These are phyloP conservation scores for Hanseniaspora hatyaiensis DNA, from an alignment of 805 yeast genomes.

Conservation along the genomic window DNA sequence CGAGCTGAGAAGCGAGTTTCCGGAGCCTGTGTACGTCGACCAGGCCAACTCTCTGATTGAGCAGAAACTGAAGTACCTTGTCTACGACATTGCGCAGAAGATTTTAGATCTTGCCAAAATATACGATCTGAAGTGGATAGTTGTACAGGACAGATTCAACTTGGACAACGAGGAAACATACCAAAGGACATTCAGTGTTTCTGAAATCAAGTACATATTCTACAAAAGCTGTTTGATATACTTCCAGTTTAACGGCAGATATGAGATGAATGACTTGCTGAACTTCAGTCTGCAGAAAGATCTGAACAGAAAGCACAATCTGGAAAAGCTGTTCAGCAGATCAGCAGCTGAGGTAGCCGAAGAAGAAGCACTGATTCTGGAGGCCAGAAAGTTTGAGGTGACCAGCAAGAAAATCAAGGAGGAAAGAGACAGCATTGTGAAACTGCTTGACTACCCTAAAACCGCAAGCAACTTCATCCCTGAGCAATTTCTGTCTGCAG, in stretches of 20 bases:
- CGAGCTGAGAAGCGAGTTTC: constrained; percentile 16
- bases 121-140: constrained; percentile 47
- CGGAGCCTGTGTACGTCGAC: constrained; percentile 17
- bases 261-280: constrained; percentile 50
- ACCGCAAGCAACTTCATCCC: constrained; percentile 51
- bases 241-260: constrained; percentile 37
- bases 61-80: constrained; percentile 37
- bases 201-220: constrained; percentile 74
- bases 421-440: constrained; percentile 69
- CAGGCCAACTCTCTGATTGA: constrained; percentile 14
- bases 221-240: constrained; percentile 55
- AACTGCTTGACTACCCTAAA: constrained; percentile 79
- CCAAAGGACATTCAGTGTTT: constrained; percentile 33
- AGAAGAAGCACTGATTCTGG: constrained; percentile 87
- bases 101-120: constrained; percentile 60
- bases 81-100: constrained; percentile 62
- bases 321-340: constrained; percentile 63
- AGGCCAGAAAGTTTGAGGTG: constrained; percentile 82
- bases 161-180: constrained; percentile 28
- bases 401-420: constrained; percentile 78
- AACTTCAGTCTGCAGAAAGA: constrained; percentile 63
- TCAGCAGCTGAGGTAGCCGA: constrained; percentile 96
- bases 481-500: constrained; percentile 67
- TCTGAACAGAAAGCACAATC: constrained; percentile 64
- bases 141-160: constrained; percentile 50